phyloP scores from a whole-genome alignment of 768 basidiomycete species.

The Lentinus brumalis region DNA sequence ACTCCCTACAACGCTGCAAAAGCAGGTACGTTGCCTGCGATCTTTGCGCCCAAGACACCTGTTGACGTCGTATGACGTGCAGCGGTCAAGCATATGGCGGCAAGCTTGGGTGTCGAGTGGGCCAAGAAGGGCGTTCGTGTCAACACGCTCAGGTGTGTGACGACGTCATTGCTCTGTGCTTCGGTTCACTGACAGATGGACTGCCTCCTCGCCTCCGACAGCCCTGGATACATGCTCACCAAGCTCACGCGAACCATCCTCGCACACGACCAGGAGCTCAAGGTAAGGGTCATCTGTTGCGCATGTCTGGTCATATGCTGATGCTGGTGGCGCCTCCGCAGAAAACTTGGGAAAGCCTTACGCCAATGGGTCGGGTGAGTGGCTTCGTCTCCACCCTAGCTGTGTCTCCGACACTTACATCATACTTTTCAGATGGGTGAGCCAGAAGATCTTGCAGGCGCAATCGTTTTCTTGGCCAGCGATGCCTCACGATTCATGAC shows the following conservation, averaged over 20 bases:
- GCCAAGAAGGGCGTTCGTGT: conserved; percentile 87
- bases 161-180: conserved; percentile 4
- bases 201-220: conserved; percentile 30
- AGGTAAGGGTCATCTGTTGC: conserved; percentile 45
- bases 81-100: conserved; percentile 94
- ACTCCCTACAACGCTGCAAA: conserved; percentile 97
- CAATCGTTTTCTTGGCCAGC: conserved; percentile 87
- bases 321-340: conserved; percentile 32
- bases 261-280: conserved; percentile 70
- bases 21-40: conserved; percentile 56
- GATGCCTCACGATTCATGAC: conserved; percentile 93
- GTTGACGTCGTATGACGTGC: conserved; percentile 7
- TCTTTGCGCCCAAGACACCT: not conserved
- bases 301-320: conserved; percentile 12
- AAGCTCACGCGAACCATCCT: conserved; percentile 85
- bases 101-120: conserved; percentile 94
- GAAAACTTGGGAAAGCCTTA: conserved; percentile 83
- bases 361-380: conserved; percentile 83
- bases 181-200: conserved; percentile 6
- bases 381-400: conserved; percentile 8
- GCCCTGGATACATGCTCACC: conserved; percentile 94
- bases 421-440: conserved; percentile 69
- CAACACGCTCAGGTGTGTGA: conserved; percentile 70
- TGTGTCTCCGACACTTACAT: not conserved
- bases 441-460: conserved; percentile 89